These are phyloP conservation scores for Scolecobasidium constrictum DNA, from an alignment of 2,329 filamentous ascomycete species.

Conservation along the genomic window DNA sequence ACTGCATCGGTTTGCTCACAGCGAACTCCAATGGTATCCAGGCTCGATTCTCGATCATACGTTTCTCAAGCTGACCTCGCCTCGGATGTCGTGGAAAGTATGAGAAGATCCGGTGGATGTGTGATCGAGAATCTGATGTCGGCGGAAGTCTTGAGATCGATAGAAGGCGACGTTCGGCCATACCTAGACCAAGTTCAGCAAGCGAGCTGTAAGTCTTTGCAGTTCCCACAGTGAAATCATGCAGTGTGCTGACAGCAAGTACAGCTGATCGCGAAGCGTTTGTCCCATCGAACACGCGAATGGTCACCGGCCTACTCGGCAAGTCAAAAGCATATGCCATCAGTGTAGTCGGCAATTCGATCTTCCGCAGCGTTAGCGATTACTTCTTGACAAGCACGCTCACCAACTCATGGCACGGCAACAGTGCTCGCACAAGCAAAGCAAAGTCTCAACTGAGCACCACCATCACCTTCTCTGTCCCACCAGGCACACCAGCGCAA, in stretches of 20 bases:
- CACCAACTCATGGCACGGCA: neutral
- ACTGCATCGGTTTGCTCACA: too few relatives aligned
- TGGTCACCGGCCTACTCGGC: constrained; percentile 12
- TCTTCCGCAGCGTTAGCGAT: neutral
- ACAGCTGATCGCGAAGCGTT: constrained; percentile 11
- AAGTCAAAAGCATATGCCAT: neutral
- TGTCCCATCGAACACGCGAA: constrained; percentile 12
- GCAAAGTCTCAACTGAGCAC: constrained; percentile 16
- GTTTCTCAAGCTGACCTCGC: neutral
- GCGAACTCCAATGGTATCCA: too few relatives aligned
- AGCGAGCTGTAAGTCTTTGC: too few relatives aligned
- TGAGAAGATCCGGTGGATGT: neutral
- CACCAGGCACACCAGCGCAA: constrained; percentile 18
- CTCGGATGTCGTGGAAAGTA: neutral
- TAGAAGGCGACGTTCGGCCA: neutral
- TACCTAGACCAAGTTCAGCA: neutral
- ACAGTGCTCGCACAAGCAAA: neutral
- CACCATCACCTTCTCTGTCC: constrained; percentile 17
- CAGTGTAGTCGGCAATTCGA: neutral
- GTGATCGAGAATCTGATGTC: neutral
- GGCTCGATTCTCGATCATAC: too few relatives aligned
- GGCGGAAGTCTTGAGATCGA: neutral
- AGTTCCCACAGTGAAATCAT: too few relatives aligned
- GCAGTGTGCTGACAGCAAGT: constrained; percentile 7
- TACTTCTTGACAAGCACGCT: neutral